Evolutionary conservation across 768 basidiomycete genomes (phyloP), one percentile per base, ranked within the genome.

Genomic region (Leccinum pellstonianum): DNA sequence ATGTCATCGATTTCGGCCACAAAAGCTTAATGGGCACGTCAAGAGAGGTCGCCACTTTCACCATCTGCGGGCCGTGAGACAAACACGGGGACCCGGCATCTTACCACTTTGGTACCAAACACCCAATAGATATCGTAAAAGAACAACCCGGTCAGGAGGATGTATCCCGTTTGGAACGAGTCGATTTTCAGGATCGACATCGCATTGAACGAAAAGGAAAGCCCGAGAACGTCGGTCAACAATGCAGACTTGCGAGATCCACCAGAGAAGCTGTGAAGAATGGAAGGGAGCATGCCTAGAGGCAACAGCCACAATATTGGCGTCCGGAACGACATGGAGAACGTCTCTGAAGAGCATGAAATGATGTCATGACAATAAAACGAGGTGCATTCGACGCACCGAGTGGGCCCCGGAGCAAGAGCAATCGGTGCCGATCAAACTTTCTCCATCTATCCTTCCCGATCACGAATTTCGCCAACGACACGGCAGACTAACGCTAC

Each of bases 121-220:
- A 95, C 93, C 92, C 91, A 97, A 83, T 88, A 96, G 43, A 97
- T 84, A 70, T 98, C 96, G 70, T 98, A 98, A 46, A 97, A 50
- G 76, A 98, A 93, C 23, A 98, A 77, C 5, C 92, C 94, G 3
- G 82, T 81, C 5, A 98, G 79, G 3, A 98, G 81, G 60, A 93
- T 84, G 43, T 81, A 81, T 6, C 94, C 96, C 15, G 96, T 97
- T 67, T 81, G 75, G 80, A 98, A 96, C 9, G 91, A 91, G 73
- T 98, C 96, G 33, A 98, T 74, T 71, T 87, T 89, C 65, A 98
- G 78, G 60, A 95, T 72, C 38, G 85, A 80, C 54, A 98, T 77
- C 4, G 92, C 88, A 63, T 88, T 91, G 72, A 90, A 86, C 25
- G 88, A 83, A 70, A 96, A 91, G 1, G 92, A 90, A 54, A 97